Conservation (phyloP, 2,329 filamentous ascomycete genomes). For the Emmonsiellopsis sp. region DNA sequence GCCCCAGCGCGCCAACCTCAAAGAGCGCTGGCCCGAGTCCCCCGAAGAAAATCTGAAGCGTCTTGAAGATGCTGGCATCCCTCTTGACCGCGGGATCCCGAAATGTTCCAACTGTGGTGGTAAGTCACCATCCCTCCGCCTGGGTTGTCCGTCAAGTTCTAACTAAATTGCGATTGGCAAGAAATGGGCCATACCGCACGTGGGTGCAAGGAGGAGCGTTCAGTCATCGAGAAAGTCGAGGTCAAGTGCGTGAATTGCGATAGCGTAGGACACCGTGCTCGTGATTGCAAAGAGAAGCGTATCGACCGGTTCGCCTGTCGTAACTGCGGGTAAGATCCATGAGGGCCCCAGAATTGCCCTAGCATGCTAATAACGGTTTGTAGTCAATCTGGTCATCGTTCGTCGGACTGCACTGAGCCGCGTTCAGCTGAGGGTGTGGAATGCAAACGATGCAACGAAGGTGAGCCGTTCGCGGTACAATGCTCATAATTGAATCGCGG, state of each 20-base stretch:
- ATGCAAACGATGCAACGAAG: slow-evolving; percentile 35
- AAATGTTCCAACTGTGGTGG: slow-evolving; percentile 45
- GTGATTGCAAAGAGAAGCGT: slow-evolving; percentile 36
- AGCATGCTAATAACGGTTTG: slow-evolving; percentile 12
- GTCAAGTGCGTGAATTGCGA: slow-evolving; percentile 45
- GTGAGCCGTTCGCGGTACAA: slow-evolving; percentile 16
- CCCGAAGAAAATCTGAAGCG: slow-evolving; percentile 44
- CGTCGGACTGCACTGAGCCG: slow-evolving; percentile 40
- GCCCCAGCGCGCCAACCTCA: slow-evolving; percentile 38
- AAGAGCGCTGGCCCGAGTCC: slow-evolving; percentile 40
- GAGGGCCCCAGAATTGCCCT: too few species aligned
- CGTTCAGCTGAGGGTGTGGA: slow-evolving; percentile 36
- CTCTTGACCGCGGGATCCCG: slow-evolving; percentile 41
- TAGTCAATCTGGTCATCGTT: slow-evolving; percentile 37
- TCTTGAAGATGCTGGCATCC: slow-evolving; percentile 42
- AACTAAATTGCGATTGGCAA: slow-evolving; percentile 12
- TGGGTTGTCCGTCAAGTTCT: not conserved
- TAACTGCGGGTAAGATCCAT: slow-evolving; percentile 40
- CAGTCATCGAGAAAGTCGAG: slow-evolving; percentile 29
- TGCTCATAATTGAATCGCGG: not conserved
- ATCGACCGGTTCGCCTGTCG: slow-evolving; percentile 38
- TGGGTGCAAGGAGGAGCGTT: slow-evolving; percentile 41
- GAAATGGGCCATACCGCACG: slow-evolving; percentile 41
- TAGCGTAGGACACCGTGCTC: slow-evolving; percentile 39
- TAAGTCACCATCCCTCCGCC: slow-evolving; percentile 17